Evolutionary conservation across 768 basidiomycete species (phyloP).

Genomic region (Piloderma croceum): DNA sequence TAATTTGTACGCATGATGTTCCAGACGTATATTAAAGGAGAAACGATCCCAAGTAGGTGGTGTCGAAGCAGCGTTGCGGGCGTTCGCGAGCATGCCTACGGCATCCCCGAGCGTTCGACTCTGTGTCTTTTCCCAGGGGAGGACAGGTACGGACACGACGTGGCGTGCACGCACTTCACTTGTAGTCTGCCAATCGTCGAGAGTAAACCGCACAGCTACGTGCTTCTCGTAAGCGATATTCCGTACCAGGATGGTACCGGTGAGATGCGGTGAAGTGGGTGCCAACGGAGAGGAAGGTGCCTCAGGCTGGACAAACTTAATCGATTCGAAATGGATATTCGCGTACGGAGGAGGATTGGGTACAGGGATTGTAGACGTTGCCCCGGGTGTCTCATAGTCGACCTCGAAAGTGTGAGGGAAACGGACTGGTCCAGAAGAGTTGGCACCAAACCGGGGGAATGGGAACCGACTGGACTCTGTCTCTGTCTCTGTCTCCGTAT

Average conservation of each 20-base stretch:
- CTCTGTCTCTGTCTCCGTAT: neutral
- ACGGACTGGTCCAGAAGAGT: too few species aligned
- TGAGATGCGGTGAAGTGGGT: too few species aligned
- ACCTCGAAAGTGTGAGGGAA: too few species aligned
- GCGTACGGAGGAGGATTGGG: too few species aligned
- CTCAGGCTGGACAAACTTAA: too few species aligned
- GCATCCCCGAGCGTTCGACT: too few species aligned
- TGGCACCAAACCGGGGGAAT: neutral
- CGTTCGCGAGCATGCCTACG: too few species aligned
- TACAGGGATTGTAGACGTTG: too few species aligned
- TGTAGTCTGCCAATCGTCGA: constrained; percentile 92
- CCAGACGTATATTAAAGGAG: constrained; percentile 58
- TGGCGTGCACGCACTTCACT: constrained; percentile 69
- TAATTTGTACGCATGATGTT: constrained; percentile 57
- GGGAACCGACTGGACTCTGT: neutral
- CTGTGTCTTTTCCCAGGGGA: too few species aligned
- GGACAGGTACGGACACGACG: constrained; percentile 38
- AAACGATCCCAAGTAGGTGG: constrained; percentile 50
- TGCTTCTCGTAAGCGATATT: constrained; percentile 86
- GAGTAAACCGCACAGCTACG: constrained; percentile 81
- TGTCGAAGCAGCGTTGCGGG: too few species aligned
- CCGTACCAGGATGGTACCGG: constrained; percentile 75
- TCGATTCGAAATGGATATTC: constrained; percentile 34
- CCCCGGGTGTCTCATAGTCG: too few species aligned
- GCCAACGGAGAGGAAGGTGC: too few species aligned